Conservation (phyloP, 2,329 filamentous ascomycete species). For the Cladosporium austrohemisphaericum region DNA sequence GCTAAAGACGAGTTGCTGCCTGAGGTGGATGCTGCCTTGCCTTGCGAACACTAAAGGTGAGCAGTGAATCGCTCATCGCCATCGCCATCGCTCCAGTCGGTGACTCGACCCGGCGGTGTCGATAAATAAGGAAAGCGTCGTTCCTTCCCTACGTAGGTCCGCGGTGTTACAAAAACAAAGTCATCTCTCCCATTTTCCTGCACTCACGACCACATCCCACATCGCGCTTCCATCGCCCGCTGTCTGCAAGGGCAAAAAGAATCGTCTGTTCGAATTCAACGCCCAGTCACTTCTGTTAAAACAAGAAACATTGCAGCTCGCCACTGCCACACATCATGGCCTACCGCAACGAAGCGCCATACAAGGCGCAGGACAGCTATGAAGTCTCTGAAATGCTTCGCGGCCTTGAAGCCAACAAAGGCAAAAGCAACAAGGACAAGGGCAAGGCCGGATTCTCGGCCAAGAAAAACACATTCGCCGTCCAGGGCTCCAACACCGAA, state of each 20-base stretch:
- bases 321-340: slow-evolving; percentile 44
- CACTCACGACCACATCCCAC: background rate
- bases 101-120: slow-evolving; percentile 12
- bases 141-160: background rate
- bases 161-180: background rate
- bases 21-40: background rate
- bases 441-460: slow-evolving; percentile 62
- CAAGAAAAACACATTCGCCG: slow-evolving; percentile 74
- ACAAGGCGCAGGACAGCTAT: slow-evolving; percentile 64
- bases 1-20: too few species aligned
- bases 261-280: slow-evolving; percentile 4
- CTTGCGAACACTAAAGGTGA: background rate
- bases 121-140: background rate
- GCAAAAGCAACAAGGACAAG: slow-evolving; percentile 44
- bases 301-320: background rate
- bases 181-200: background rate
- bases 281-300: too few species aligned
- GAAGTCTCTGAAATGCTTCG: slow-evolving; percentile 64
- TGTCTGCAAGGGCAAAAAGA: slow-evolving; percentile 6
- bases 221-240: background rate
- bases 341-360: slow-evolving; percentile 54
- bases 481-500: slow-evolving; percentile 62
- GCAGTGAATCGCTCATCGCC: background rate
- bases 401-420: slow-evolving; percentile 56
- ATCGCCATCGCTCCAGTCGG: too few species aligned